Percentiles rank a stretch among this genome's conserved stretches.
Evolutionary conservation across 2,329 filamentous ascomycete species (phyloP).

Genomic region (Leptographium wingfieldii): DNA sequence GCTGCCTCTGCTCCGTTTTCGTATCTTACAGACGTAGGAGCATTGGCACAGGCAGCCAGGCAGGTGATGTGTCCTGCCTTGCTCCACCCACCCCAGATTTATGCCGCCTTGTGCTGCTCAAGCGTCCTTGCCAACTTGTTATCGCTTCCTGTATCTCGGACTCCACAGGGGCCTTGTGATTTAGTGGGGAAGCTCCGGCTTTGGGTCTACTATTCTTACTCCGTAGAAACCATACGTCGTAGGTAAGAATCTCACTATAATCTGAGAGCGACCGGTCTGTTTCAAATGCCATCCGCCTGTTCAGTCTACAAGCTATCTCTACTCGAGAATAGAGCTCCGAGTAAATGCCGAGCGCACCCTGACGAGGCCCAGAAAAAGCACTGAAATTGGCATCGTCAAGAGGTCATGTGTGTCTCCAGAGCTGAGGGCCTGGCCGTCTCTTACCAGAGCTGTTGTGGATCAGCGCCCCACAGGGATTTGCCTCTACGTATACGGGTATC

Average conservation of each 20-base stretch:
- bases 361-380: background rate
- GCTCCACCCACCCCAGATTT: slow-evolving; percentile 2
- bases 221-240: background rate
- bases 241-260: background rate
- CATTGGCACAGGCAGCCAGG: background rate
- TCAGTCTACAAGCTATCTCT: background rate
- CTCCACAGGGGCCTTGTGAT: background rate
- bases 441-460: background rate
- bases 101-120: background rate
- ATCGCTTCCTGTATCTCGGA: background rate
- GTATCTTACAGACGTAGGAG: background rate
- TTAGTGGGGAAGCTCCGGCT: background rate
- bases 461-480: background rate
- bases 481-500: background rate
- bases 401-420: background rate
- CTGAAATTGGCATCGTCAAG: background rate
- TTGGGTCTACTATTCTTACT: too few relatives aligned
- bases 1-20: background rate
- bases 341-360: background rate
- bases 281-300: background rate
- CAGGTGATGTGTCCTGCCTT: background rate
- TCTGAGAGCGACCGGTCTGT: background rate
- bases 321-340: background rate
- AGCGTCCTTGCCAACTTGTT: background rate
- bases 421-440: background rate